Evolutionary conservation across 176 grass and related monocot genomes (phyloP).

Genomic region (Triticum urartu): DNA sequence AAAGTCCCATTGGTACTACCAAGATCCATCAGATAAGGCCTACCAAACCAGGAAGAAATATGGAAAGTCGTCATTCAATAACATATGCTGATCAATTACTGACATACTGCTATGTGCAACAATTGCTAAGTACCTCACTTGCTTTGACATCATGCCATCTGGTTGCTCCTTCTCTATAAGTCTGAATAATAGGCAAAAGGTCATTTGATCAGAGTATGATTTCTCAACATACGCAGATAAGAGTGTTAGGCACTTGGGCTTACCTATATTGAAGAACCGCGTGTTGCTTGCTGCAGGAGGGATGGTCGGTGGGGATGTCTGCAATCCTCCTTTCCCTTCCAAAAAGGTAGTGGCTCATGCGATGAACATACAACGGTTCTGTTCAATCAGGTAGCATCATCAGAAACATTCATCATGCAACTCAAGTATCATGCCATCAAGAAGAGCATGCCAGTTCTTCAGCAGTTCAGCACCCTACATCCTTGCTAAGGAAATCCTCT

Average conservation of each 20-base stretch:
- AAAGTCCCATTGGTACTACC: conserved; percentile 92
- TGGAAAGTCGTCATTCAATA: neutral
- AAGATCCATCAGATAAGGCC: conserved; percentile 95
- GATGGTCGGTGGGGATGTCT: conserved; percentile 91
- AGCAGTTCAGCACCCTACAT: conserved; percentile 8
- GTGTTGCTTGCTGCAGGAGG: conserved; percentile 98
- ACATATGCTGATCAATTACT: neutral
- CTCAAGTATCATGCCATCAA: conserved; percentile 12
- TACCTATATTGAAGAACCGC: conserved; percentile 56
- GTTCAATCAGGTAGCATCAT: conserved; percentile 31
- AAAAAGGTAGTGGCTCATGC: conserved; percentile 87
- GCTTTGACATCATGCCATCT: conserved; percentile 81
- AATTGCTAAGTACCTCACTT: conserved; percentile 64
- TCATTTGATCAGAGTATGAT: conserved; percentile 25
- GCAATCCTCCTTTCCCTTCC: conserved; percentile 96
- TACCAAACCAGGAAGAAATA: conserved; percentile 29
- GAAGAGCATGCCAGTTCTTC: neutral
- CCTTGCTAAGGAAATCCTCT: neutral
- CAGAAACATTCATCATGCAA: conserved; percentile 14
- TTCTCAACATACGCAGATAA: neutral
- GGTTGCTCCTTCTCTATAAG: conserved; percentile 88
- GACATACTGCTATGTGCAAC: neutral
- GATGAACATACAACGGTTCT: conserved; percentile 94
- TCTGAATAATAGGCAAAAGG: conserved; percentile 44
- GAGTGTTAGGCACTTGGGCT: neutral